Base-by-base conservation (phyloP, 768 basidiomycete species). In the Inosperma sp. region DNA sequence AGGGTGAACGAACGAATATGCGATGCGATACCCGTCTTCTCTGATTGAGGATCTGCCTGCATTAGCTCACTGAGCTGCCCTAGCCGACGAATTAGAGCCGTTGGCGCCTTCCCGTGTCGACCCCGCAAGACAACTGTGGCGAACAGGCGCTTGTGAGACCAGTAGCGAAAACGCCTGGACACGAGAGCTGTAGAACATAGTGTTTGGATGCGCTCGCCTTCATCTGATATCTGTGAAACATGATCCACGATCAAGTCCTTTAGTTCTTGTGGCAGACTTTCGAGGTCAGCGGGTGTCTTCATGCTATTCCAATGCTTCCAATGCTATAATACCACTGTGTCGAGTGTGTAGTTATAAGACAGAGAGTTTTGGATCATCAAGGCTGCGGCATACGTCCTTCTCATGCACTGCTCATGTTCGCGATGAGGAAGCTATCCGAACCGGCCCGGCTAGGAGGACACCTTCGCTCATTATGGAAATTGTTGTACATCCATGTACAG, bases 141-240 rank as follows among this genome's bases (percentile, higher is more conserved):
- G 22, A 59, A 59, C 13, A 57, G 51, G 22, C 49, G 56, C 29
- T 47, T 54, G 34, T 59, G 58, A 16, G 58, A 56, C 19, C 56
- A 42, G 45, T 59, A 49, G 21, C 56, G 53, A 35, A 54, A 55
- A 9, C 54, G 45, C 49, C 58, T 57, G 33, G 58, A 59, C 1
- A 54, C 50, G 41, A 59, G 54, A 10, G 58, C 53, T 5, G 50
- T 39, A 2, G 56, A 49, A 16, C 48, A 31, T 13, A 59, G 46
- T 22, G 58, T 41, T 31, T 48, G 44, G 12, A 25, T 42, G 7
- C 56, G 48, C 14, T 51, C n/a, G 16, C 5, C 27, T 25, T 51
- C 45, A 29, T 59, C 35, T 10, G 51, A 36, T 30, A 55, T 49
- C 10, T 48, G 49, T 5, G 53, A 43, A 5, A 59, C 51, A 40